Base-by-base conservation (phyloP, 345 rosid genomes). In the Arabis hirsuta region DNA sequence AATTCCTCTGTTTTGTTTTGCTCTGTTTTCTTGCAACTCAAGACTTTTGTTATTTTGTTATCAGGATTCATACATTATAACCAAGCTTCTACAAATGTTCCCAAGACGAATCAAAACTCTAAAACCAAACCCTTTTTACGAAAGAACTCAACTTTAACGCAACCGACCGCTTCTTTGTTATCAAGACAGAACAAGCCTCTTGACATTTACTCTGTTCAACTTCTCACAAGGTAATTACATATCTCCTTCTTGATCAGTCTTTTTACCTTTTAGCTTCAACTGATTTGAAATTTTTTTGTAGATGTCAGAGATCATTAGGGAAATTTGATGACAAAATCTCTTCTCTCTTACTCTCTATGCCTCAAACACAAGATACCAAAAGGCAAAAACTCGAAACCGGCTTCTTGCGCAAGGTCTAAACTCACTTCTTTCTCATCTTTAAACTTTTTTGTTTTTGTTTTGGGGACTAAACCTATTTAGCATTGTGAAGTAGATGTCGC, bases 301-400 rank as follows among this genome's bases (percentile, higher is more conserved):
- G 98, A 79, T 79, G 76, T 76, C 77, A 76, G 31, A 83, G 76
- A 68, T 59, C 68, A 63, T 19, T 64, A 42, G 63, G 53, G 51
- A 83, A 78, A 39, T 46, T 67, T 14, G 81, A 83, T 44, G 64
- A 81, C 29, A 83, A 77, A 53, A 65, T 62, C 69, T 73, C 82
- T 2, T 81, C 76, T 63, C 12, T 62, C 60, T 52, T 59, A 63
- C 73, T 76, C 48, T 83, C 86, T 39, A 16, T 75, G 46, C 60
- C 53, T 56, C 91, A 82, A 63, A 65, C 22, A 16, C 76, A 58
- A 10, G 82, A 90, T 54, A 81, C 87, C 62, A 94, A 94, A 79
- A 80, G 96, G 66, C 97, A 89, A 72, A 94, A 89, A 83, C 88
- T 94, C 42, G 97, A 88, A 53, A 79, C 82, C 72, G 97, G 99